Evolutionary conservation across 192 early-diverging fungal genomes (phyloP), one percentile per base, ranked within the genome.

Genomic region (Podila minutissima): DNA sequence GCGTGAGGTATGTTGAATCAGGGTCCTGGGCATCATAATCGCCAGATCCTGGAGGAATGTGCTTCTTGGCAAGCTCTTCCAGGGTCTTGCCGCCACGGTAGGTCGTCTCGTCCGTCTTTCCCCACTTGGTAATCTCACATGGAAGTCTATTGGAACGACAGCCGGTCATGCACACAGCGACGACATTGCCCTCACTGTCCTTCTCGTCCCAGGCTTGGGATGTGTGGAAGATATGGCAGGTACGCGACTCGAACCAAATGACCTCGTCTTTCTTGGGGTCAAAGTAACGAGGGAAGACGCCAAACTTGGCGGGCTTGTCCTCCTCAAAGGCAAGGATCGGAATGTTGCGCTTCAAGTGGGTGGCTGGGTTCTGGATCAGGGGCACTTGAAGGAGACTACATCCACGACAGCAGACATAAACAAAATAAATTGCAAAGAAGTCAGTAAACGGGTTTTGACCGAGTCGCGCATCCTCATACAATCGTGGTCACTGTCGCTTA

Each of bases 151-250:
- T 58, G 0, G 75, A 79, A 11, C 75, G 69, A 49, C 75, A 71
- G 19, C 69, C 75, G 4, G 70, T 79, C 65, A 79, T 67, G 48
- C 75, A 79, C 7, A 79, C 60, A 13, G 75, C 75, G 10, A 79
- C 38, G 22, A 79, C 59, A 6, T 72, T 79, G 11, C 75, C 75
- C 5, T 79, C 50, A 1, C 59, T 17, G 32, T 79, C 75, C 28
- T 49, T 66, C 31, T 79, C 75, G 17, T 79, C 70, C 75, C 75
- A 79, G 7, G 75, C 69, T 15, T 79, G 71, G 28, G 69, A 69
- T 0, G 75, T 79, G 20, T 79, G 75, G 53, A 79, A 79, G 24
- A 79, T 79, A 29, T 79, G 75, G 22, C 75, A 79, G 50, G 69
- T n/a, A 8, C 69, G 69, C 11, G 75, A 35, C 29, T 79, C 69